phyloP scores from a whole-genome alignment of 208 protist genomes.

The Crithidia bombi region DNA sequence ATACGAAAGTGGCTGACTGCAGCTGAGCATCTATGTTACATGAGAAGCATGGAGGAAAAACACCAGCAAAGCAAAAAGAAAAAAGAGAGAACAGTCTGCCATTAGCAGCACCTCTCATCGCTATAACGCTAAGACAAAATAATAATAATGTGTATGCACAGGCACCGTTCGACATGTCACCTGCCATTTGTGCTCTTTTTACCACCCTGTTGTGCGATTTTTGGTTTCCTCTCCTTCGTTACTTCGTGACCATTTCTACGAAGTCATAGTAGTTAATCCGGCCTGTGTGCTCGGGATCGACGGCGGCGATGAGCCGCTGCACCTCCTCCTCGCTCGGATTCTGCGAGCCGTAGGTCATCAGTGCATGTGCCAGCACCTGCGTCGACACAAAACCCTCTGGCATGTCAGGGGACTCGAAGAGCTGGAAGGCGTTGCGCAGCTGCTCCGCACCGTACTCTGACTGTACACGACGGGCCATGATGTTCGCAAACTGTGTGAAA shows the following conservation, averaged over 20 bases:
- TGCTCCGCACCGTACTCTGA: slow-evolving; percentile 88
- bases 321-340: slow-evolving; percentile 87
- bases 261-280: slow-evolving; percentile 92
- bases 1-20: not conserved
- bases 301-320: slow-evolving; percentile 63
- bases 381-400: slow-evolving; percentile 83
- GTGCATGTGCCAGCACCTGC: slow-evolving; percentile 82
- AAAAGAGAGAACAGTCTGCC: too few relatives aligned
- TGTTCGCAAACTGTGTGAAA: slow-evolving; percentile 86
- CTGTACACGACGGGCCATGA: slow-evolving; percentile 89
- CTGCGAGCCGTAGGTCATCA: slow-evolving; percentile 90
- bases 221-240: not conserved
- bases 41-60: not conserved
- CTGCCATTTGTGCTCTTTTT: too few relatives aligned
- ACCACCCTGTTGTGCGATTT: too few relatives aligned
- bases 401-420: slow-evolving; percentile 90
- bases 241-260: slow-evolving; percentile 75
- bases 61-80: not conserved
- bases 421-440: slow-evolving; percentile 87
- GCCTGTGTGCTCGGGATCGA: slow-evolving; percentile 84
- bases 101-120: too few relatives aligned
- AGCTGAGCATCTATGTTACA: not conserved
- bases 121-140: too few relatives aligned
- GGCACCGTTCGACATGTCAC: too few relatives aligned
- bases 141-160: too few relatives aligned